Percentiles rank a stretch among this genome's conserved stretches.
Evolutionary conservation across 495 filamentous ascomycete species (phyloP).

Genomic region (Cercophora sp.): DNA sequence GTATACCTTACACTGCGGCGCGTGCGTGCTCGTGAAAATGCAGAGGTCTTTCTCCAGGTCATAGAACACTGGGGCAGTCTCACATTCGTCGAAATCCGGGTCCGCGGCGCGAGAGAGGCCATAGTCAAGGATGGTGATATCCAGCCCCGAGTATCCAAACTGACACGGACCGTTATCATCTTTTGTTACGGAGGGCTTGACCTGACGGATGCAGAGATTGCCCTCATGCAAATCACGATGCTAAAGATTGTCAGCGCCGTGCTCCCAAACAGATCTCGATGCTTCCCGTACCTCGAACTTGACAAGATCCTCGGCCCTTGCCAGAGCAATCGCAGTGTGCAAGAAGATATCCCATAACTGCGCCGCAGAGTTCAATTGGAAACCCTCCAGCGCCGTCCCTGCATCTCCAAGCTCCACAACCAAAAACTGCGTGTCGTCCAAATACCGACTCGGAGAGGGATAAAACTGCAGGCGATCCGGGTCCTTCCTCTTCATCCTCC

Average conservation of each 20-base stretch:
- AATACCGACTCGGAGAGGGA: slow-evolving; percentile 55
- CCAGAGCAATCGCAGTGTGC: slow-evolving; percentile 70
- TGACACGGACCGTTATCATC: slow-evolving; percentile 36
- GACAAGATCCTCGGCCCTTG: slow-evolving; percentile 66
- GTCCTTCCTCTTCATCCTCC: slow-evolving; percentile 54
- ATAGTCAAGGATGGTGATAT: slow-evolving; percentile 86
- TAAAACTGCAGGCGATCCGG: slow-evolving; percentile 61
- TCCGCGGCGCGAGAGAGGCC: slow-evolving; percentile 68
- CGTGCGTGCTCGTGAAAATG: slow-evolving; percentile 50
- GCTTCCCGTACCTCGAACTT: slow-evolving; percentile 63
- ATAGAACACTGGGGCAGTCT: slow-evolving; percentile 29
- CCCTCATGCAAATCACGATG: slow-evolving; percentile 87
- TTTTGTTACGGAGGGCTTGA: slow-evolving; percentile 35
- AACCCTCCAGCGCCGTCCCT: slow-evolving; percentile 68
- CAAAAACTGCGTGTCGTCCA: slow-evolving; percentile 67
- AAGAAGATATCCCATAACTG: slow-evolving; percentile 85
- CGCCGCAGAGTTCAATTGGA: slow-evolving; percentile 48
- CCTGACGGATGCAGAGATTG: slow-evolving; percentile 70
- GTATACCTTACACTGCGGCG: slow-evolving; percentile 43
- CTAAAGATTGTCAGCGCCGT: slow-evolving; percentile 30
- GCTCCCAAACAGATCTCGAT: not conserved
- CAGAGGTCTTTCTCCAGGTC: slow-evolving; percentile 50
- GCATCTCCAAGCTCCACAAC: slow-evolving; percentile 88
- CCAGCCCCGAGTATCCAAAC: slow-evolving; percentile 64
- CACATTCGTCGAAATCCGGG: slow-evolving; percentile 5